phyloP scores from a whole-genome alignment of 2,329 filamentous ascomycete species.

The Chrysoporthe deuterocubensis region DNA sequence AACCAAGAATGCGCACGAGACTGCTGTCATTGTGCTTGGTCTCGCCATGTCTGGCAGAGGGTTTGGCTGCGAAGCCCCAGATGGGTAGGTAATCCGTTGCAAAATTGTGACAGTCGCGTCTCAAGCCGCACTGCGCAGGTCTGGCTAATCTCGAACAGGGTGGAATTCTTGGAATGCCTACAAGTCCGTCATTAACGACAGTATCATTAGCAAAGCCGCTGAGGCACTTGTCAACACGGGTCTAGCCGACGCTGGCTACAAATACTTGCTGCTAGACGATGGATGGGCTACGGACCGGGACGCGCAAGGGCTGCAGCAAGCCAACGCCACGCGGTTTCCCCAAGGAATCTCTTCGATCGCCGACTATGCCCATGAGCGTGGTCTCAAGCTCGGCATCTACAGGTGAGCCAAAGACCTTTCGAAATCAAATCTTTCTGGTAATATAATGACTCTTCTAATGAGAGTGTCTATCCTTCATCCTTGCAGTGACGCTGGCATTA shows the following conservation, averaged over 20 bases:
- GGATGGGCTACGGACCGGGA: neutral
- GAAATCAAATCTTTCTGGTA: neutral
- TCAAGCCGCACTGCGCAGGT: no score
- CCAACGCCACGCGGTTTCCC: neutral
- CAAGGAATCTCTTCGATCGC: neutral
- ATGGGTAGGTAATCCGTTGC: neutral
- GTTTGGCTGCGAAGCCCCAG: neutral
- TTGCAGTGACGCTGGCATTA: neutral
- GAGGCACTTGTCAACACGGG: neutral
- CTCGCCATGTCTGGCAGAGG: neutral
- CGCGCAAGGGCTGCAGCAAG: neutral
- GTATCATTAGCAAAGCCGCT: neutral
- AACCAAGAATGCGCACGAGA: no score
- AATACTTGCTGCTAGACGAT: neutral
- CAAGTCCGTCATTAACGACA: neutral
- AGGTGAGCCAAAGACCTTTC: neutral
- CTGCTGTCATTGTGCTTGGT: neutral
- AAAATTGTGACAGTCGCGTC: no score
- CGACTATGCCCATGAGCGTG: neutral
- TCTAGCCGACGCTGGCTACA: neutral
- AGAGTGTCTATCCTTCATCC: neutral
- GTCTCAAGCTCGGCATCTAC: neutral
- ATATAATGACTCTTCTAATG: neutral
- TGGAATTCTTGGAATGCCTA: constrained; percentile 3
- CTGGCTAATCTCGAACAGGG: neutral